Conservation (phyloP, 2,329 filamentous ascomycete species). For the Pseudogymnoascus sp. region DNA sequence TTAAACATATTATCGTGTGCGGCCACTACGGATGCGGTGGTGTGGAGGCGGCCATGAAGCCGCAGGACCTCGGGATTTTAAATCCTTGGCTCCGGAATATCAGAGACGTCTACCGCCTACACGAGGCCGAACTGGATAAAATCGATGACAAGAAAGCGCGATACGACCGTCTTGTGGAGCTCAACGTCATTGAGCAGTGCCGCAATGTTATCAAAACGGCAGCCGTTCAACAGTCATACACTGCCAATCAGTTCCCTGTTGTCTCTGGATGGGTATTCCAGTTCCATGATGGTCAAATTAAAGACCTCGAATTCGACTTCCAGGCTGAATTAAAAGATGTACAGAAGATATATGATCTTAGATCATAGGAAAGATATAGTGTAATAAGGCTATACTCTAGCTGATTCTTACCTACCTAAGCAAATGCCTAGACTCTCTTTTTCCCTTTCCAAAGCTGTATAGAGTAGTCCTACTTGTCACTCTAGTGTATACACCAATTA, state of each 20-base stretch:
- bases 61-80: constrained; percentile 61
- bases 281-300: constrained; percentile 59
- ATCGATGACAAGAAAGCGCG: constrained; percentile 52
- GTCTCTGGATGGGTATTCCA: constrained; percentile 71
- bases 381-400: too few relatives aligned
- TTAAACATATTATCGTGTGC: constrained; percentile 75
- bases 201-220: constrained; percentile 74
- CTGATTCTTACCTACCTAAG: too few relatives aligned
- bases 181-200: constrained; percentile 75
- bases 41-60: constrained; percentile 67
- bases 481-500: too few relatives aligned
- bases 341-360: constrained; percentile 58
- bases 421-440: too few relatives aligned
- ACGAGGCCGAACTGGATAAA: constrained; percentile 62
- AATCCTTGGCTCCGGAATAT: constrained; percentile 72
- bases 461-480: too few relatives aligned
- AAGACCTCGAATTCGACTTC: constrained; percentile 57
- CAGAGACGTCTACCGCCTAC: constrained; percentile 64
- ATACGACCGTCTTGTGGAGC: constrained; percentile 67
- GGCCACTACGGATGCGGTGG: constrained; percentile 74
- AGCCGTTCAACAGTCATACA: constrained; percentile 66
- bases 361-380: not conserved
- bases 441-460: too few relatives aligned
- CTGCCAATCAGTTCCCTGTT: constrained; percentile 56
- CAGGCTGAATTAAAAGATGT: constrained; percentile 48